Evolutionary conservation across 2,329 filamentous ascomycete genomes (phyloP).

Genomic region (Fusarium sp.): DNA sequence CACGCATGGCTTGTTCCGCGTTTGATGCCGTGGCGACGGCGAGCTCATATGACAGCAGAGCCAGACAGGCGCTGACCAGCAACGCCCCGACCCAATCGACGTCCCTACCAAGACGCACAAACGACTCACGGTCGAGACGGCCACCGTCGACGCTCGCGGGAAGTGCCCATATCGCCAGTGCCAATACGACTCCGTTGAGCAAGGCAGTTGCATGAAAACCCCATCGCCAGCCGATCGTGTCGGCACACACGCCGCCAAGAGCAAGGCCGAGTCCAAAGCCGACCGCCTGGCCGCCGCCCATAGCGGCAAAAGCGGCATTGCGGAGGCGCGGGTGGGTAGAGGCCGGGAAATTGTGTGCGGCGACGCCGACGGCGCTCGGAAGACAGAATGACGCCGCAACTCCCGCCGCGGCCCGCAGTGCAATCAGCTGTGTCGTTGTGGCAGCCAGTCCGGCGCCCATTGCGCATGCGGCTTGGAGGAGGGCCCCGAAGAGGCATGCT

Average conservation of each 20-base stretch:
- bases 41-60: slow-evolving; percentile 59
- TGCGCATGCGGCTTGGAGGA: not conserved
- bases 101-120: slow-evolving; percentile 43
- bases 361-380: not conserved
- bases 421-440: not conserved
- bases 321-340: not conserved
- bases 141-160: not conserved
- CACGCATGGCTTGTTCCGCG: not conserved
- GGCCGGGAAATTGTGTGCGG: not conserved
- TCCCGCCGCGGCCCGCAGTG: not conserved
- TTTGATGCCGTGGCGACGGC: slow-evolving; percentile 49
- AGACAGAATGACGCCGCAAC: not conserved
- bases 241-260: slow-evolving; percentile 56
- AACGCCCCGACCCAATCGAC: slow-evolving; percentile 64
- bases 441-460: not conserved
- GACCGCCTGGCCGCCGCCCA: slow-evolving; percentile 48
- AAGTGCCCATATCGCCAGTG: not conserved
- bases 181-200: slow-evolving; percentile 14
- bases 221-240: slow-evolving; percentile 56
- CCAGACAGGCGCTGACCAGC: slow-evolving; percentile 55
- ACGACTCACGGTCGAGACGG: not conserved
- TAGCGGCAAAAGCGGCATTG: slow-evolving; percentile 15
- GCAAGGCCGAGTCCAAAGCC: slow-evolving; percentile 56
- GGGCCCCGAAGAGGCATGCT: not conserved
- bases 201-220: slow-evolving; percentile 47